These are phyloP conservation scores for Pestalotiopsis sp. DNA, from an alignment of 2,329 filamentous ascomycete species.

Conservation along the genomic window DNA sequence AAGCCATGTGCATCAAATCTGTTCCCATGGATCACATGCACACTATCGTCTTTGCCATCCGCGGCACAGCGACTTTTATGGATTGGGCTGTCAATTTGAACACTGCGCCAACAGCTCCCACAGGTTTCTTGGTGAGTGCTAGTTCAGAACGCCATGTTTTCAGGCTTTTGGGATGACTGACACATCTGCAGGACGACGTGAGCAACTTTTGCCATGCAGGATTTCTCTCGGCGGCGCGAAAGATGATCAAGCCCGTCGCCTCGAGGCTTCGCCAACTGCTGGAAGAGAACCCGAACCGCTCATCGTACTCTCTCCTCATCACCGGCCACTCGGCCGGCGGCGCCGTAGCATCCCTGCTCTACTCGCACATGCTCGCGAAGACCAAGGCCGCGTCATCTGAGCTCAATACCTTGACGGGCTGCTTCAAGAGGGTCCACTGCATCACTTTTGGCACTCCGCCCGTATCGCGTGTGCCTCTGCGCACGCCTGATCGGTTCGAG, in stretches of 20 bases:
- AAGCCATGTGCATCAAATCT: conserved; percentile 84
- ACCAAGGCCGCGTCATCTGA: conserved; percentile 62
- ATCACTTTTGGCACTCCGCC: conserved; percentile 86
- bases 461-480: conserved; percentile 70
- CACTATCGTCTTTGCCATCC: conserved; percentile 81
- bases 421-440: conserved; percentile 81
- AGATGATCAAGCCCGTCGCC: conserved; percentile 76
- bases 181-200: conserved; percentile 57
- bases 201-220: conserved; percentile 81
- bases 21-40: conserved; percentile 77
- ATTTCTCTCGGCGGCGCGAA: conserved; percentile 74
- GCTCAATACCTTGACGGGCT: conserved; percentile 67
- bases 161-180: background rate
- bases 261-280: conserved; percentile 69
- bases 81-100: conserved; percentile 88
- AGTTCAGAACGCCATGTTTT: background rate
- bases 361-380: conserved; percentile 75
- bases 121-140: conserved; percentile 61
- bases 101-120: conserved; percentile 65
- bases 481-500: conserved; percentile 53
- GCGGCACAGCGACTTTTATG: conserved; percentile 78
- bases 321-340: conserved; percentile 88
- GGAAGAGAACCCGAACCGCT: conserved; percentile 69
- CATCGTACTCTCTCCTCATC: conserved; percentile 72
- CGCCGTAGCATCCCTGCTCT: conserved; percentile 79